Evolutionary conservation across 192 early-diverging fungal species (phyloP).

Genomic region (Cladochytrium replicatum): DNA sequence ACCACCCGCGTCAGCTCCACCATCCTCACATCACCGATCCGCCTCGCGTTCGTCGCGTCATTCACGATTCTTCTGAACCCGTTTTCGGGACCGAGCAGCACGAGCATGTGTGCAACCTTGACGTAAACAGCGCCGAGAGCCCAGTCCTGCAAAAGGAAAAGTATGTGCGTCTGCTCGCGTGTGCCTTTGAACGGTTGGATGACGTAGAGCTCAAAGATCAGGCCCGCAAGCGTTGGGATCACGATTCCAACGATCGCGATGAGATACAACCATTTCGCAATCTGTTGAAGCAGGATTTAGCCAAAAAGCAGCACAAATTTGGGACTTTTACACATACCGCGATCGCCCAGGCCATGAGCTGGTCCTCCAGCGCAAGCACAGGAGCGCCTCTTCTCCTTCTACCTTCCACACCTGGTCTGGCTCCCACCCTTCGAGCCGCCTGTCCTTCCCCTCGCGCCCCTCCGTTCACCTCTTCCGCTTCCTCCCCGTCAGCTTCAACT

Average conservation of each 20-base stretch:
- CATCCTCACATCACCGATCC: slow-evolving; percentile 5
- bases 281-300: no score
- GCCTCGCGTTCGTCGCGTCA: slow-evolving; percentile 19
- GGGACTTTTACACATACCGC: no score
- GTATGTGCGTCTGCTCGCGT: slow-evolving; percentile 14
- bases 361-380: no score
- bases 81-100: slow-evolving; percentile 40
- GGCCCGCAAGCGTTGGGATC: slow-evolving; percentile 55
- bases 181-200: slow-evolving; percentile 45
- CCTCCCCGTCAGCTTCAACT: no score
- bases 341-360: no score
- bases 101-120: slow-evolving; percentile 45
- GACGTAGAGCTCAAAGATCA: slow-evolving; percentile 65
- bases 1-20: slow-evolving; percentile 4
- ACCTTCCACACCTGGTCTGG: no score
- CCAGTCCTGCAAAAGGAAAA: slow-evolving; percentile 53
- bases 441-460: no score
- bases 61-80: slow-evolving; percentile 24
- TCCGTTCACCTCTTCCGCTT: no score
- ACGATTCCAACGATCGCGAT: slow-evolving; percentile 47
- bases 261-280: slow-evolving; percentile 40
- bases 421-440: no score
- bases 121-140: slow-evolving; percentile 59
- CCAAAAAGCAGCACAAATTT: no score
- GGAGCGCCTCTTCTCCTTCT: no score